These are phyloP conservation scores for Amaranthus cruentus DNA, from an alignment of 148 eudicot species.

Conservation along the genomic window DNA sequence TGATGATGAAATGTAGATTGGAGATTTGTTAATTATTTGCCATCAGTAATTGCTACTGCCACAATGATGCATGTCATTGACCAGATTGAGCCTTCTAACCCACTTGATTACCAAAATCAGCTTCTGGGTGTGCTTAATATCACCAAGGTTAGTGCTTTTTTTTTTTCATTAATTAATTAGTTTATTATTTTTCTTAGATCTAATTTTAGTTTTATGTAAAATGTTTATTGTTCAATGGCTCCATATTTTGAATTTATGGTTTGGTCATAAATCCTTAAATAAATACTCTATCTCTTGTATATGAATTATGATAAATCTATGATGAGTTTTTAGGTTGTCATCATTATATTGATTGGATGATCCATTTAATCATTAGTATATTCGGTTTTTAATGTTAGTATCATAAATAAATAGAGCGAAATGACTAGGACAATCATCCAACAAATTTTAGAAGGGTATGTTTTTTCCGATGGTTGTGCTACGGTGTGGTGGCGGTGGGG, in stretches of 20 bases:
- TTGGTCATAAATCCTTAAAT: background rate
- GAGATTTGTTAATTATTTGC: constrained; percentile 51
- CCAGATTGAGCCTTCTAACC: constrained; percentile 43
- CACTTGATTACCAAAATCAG: constrained; percentile 54
- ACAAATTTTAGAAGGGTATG: too few species aligned
- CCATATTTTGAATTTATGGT: background rate
- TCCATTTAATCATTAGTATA: too few species aligned
- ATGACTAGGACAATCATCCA: too few species aligned
- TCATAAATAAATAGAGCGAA: too few species aligned
- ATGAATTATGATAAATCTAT: too few species aligned
- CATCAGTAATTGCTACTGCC: constrained; percentile 78
- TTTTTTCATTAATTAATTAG: background rate
- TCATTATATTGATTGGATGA: too few species aligned
- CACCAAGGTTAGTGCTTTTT: constrained; percentile 41
- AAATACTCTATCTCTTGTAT: too few species aligned
- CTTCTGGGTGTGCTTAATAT: constrained; percentile 55
- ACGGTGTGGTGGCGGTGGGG: too few species aligned
- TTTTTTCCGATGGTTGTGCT: too few species aligned
- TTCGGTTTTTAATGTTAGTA: too few species aligned
- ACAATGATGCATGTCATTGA: constrained; percentile 76
- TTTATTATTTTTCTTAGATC: background rate
- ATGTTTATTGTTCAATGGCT: background rate
- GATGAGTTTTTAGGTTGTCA: too few species aligned
- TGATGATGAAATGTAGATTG: constrained; percentile 45
- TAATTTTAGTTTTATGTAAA: background rate